phyloP scores from a whole-genome alignment of 768 basidiomycete species.

The Russula dissimulans region DNA sequence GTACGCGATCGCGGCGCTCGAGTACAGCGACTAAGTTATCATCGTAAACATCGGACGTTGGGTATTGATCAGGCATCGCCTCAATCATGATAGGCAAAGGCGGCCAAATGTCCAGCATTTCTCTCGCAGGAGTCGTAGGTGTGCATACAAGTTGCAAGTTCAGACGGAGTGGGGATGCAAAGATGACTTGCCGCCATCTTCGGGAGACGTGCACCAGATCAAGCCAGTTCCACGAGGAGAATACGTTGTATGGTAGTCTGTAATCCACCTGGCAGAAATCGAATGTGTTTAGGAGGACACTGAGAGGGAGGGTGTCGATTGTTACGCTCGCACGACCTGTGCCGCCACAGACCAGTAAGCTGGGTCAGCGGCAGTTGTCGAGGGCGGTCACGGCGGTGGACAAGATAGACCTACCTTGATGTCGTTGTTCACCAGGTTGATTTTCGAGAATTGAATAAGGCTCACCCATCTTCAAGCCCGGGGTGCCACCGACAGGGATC shows the following conservation, averaged over 20 bases:
- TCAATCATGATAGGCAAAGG: background rate
- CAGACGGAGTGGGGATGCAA: background rate
- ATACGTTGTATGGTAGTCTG: background rate
- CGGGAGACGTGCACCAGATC: background rate
- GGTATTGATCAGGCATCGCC: background rate
- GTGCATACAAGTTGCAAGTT: background rate
- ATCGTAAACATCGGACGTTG: background rate
- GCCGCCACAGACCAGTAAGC: too few relatives aligned
- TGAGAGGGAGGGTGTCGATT: background rate
- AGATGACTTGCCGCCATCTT: background rate
- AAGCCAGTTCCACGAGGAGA: background rate
- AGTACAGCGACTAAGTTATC: conserved; percentile 1
- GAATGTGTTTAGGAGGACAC: conserved; percentile 4
- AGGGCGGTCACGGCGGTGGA: too few relatives aligned
- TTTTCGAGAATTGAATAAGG: too few relatives aligned
- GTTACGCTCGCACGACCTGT: too few relatives aligned
- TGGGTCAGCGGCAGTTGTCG: too few relatives aligned
- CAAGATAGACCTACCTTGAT: too few relatives aligned
- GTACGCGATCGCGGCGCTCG: background rate
- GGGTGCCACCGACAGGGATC: too few relatives aligned
- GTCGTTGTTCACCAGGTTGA: too few relatives aligned
- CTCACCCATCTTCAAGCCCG: too few relatives aligned
- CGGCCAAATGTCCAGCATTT: background rate
- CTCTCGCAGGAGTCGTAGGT: background rate
- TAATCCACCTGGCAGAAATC: background rate